These are phyloP conservation scores for Coprinellus micaceus DNA, from an alignment of 768 basidiomycete species.

Conservation along the genomic window DNA sequence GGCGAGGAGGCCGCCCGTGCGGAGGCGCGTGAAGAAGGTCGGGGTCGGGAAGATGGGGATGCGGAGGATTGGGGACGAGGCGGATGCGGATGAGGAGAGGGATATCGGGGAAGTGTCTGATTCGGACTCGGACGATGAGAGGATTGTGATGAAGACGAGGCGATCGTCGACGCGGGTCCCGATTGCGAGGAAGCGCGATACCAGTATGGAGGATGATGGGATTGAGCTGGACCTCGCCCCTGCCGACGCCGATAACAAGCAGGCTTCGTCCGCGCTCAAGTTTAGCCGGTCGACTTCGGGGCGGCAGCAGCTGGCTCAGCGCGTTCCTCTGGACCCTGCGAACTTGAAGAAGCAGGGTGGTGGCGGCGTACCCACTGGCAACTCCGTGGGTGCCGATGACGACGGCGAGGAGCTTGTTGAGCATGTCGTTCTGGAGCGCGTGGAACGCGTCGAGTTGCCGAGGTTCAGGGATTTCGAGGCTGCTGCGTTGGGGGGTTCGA, in stretches of 20 bases:
- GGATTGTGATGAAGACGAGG: not conserved
- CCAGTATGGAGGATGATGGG: not conserved
- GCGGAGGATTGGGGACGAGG: not conserved
- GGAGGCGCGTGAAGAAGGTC: slow-evolving; percentile 14
- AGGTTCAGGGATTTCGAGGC: slow-evolving; percentile 65
- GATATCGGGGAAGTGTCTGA: not conserved
- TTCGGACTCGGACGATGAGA: not conserved
- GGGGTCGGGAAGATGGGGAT: not conserved
- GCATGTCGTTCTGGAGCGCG: slow-evolving; percentile 7
- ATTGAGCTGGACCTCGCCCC: not conserved
- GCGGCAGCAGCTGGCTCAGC: not conserved
- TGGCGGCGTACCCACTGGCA: not conserved
- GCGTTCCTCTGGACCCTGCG: not conserved
- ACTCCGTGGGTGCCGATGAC: slow-evolving; percentile 9
- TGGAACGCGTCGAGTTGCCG: slow-evolving; percentile 46
- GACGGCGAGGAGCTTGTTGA: slow-evolving; percentile 11
- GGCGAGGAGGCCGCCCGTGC: slow-evolving; percentile 1
- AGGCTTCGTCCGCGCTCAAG: not conserved
- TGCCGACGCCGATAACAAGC: not conserved
- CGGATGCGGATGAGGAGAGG: not conserved
- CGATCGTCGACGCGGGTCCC: not conserved
- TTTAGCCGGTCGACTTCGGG: not conserved
- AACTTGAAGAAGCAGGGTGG: not conserved
- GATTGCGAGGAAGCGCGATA: not conserved
- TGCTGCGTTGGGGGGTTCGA: slow-evolving; percentile 26